phyloP scores from a whole-genome alignment of 306 rosid species.

The Medicago truncatula region MtrunA17r5.0-ANR NC_053044.1:7805001-7805500 shows the following conservation, averaged over 20 bases:
- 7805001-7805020: neutral
- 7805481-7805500: conserved; percentile 23
- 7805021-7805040: neutral
- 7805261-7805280: conserved; percentile 12
- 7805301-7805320: conserved; percentile 24
- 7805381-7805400: conserved; percentile 99
- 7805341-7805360: conserved; percentile 79
- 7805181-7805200: neutral
- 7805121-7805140: conserved; percentile 21
- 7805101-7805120: conserved; percentile 20
- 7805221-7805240: conserved; percentile 31
- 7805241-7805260: neutral
- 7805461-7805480: conserved; percentile 14
- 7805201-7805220: conserved; percentile 21
- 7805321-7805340: conserved; percentile 1
- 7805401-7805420: conserved; percentile 99
- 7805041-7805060: conserved; percentile 26
- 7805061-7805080: conserved; percentile 18
- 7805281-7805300: conserved; percentile 7
- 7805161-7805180: conserved; percentile 33
- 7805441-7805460: conserved; percentile 37
- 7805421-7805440: conserved; percentile 96
- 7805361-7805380: conserved; percentile 97
- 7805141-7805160: neutral
- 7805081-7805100: conserved; percentile 17